Evolutionary conservation across 2,329 filamentous ascomycete genomes (phyloP), one percentile per base, ranked within the genome.

Genomic region (Arachnopeziza araneosa): DNA sequence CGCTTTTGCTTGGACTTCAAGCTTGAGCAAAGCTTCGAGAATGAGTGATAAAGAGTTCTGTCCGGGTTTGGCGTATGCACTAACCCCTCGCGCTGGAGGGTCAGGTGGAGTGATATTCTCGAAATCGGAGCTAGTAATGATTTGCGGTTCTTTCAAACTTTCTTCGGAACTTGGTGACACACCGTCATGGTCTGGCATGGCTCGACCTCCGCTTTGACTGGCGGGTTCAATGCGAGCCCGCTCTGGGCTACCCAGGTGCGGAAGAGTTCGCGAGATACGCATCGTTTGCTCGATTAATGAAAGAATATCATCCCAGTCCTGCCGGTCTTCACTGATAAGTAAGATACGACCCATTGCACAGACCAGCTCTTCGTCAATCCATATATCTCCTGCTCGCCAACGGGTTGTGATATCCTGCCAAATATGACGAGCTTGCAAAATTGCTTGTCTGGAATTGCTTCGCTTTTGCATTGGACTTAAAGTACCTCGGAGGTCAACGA

Each of bases 281-380:
- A 93, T 93, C 0, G 91, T 90, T 74, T 96, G 87, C 66, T 91
- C 82, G n/a, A 96, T 75, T 22, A 97, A 78, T 49, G 83, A 83
- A 23, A 96, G 80, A 1, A 96, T 78, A 67, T 91, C 84, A 63
- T 88, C 84, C 73, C 82, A 86, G 66, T 95, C 87, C 55, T 79
- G 74, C 21, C 82, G 77, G 12, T 57, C 55, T 50, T 80, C 76
- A 19, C 89, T 85, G 55, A 87, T 76, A 23, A 92, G 75, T n/a
- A 98, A 78, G 2, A 96, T 67, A 44, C 87, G 81, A 6, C 87
- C 91, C 90, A 98, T 96, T 30, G 89, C 81, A 69, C 85, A 88
- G 2, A 96, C 88, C 22, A 98, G 78, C 58, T 83, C 77, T 73
- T 95, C 91, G 68, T 97, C 93, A 22, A 98, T 79, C 54, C 80